phyloP scores from a whole-genome alignment of 495 filamentous ascomycete genomes.

The Margaritispora aquatica region DNA sequence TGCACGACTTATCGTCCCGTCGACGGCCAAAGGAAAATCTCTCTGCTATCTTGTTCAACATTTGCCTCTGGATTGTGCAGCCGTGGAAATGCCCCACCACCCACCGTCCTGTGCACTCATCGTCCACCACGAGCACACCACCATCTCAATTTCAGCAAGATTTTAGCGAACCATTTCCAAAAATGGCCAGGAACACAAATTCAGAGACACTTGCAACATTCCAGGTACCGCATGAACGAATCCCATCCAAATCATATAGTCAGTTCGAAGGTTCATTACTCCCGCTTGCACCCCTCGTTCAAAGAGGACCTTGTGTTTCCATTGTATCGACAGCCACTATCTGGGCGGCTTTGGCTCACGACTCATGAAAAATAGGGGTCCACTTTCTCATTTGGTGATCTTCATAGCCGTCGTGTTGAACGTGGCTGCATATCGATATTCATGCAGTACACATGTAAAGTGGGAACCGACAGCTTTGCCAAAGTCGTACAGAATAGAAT shows the following conservation, averaged over 20 bases:
- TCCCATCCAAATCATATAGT: no score
- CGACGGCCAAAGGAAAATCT: neutral
- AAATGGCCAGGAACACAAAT: neutral
- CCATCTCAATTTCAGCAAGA: no score
- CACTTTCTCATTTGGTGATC: slow-evolving; percentile 1
- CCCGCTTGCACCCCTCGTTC: neutral
- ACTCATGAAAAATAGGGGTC: neutral
- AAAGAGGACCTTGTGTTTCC: neutral
- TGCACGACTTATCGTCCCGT: slow-evolving; percentile 3
- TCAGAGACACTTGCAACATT: neutral
- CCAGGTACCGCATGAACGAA: no score
- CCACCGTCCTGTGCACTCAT: neutral
- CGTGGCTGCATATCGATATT: slow-evolving; percentile 18
- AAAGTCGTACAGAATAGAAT: neutral
- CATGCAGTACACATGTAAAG: slow-evolving; percentile 10
- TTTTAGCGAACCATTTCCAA: no score
- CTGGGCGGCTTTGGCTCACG: neutral
- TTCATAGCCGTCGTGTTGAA: neutral
- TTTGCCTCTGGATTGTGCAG: neutral
- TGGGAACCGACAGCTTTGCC: slow-evolving; percentile 3
- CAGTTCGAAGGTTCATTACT: no score
- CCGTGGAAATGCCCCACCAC: slow-evolving; percentile 5
- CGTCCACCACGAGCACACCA: neutral
- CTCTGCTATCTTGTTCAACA: neutral
- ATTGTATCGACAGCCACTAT: neutral